phyloP scores from a whole-genome alignment of 495 filamentous ascomycete species.

The Neurospora sublineolata region DNA sequence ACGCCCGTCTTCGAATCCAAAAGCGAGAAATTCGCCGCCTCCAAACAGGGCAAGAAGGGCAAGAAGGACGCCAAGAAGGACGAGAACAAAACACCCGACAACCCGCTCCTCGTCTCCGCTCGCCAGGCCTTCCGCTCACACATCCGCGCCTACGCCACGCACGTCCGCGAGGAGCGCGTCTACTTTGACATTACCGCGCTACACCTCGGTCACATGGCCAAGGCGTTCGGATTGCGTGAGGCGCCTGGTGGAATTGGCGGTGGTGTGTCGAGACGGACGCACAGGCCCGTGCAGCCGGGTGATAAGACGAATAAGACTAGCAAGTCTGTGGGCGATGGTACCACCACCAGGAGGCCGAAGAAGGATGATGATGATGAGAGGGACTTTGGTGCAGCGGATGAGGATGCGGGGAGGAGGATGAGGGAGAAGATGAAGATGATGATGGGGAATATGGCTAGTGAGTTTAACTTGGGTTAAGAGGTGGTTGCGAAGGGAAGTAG shows the following conservation, averaged over 20 bases:
- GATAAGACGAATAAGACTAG: slow-evolving; percentile 4
- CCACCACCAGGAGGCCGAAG: slow-evolving; percentile 7
- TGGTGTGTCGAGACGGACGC: slow-evolving; percentile 28
- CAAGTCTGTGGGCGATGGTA: background rate
- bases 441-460: slow-evolving; percentile 54
- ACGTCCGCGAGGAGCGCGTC: slow-evolving; percentile 66
- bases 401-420: slow-evolving; percentile 64
- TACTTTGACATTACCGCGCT: slow-evolving; percentile 83
- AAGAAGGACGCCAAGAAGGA: slow-evolving; percentile 2
- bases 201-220: slow-evolving; percentile 88
- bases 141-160: slow-evolving; percentile 88
- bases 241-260: slow-evolving; percentile 67
- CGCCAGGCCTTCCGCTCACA: slow-evolving; percentile 81
- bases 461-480: slow-evolving; percentile 79
- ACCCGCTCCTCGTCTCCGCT: slow-evolving; percentile 52
- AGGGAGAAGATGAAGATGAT: slow-evolving; percentile 67
- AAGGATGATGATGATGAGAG: slow-evolving; percentile 29
- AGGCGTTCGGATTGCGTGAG: slow-evolving; percentile 82
- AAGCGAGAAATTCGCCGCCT: slow-evolving; percentile 3
- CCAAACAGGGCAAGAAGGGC: slow-evolving; percentile 17
- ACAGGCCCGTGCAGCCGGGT: slow-evolving; percentile 17
- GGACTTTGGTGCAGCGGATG: slow-evolving; percentile 32
- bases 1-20: background rate
- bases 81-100: slow-evolving; percentile 4
- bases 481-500: no score